Percentiles rank a stretch among this genome's conserved stretches.
phyloP scores from a whole-genome alignment of 202 grass and related monocot genomes.

The Setaria italica region DNA sequence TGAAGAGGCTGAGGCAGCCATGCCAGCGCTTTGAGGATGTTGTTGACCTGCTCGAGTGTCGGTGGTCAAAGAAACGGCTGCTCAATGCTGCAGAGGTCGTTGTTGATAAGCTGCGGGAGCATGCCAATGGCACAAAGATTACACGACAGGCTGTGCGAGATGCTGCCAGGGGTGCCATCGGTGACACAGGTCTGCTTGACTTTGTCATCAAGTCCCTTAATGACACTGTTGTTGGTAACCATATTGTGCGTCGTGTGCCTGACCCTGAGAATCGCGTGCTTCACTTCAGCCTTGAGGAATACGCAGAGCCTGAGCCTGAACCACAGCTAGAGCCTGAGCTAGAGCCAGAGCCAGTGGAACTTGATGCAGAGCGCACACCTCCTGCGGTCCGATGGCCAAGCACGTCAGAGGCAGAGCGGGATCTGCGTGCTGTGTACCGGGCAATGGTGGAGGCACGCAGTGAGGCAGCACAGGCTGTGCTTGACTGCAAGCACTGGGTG shows the following conservation, averaged over 20 bases:
- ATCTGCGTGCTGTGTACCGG: conserved; percentile 70
- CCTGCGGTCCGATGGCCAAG: conserved; percentile 49
- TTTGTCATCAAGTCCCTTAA: conserved; percentile 92
- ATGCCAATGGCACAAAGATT: conserved; percentile 62
- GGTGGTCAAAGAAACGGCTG: conserved; percentile 81
- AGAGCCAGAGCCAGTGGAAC: conserved; percentile 29
- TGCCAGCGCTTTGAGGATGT: conserved; percentile 75
- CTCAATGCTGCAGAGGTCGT: conserved; percentile 75
- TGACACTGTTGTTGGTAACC: conserved; percentile 66
- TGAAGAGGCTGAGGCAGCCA: conserved; percentile 55
- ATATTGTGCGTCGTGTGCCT: conserved; percentile 71
- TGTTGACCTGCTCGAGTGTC: conserved; percentile 58
- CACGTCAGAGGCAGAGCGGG: conserved; percentile 54
- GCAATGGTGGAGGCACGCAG: conserved; percentile 51
- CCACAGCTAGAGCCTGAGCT: conserved; percentile 15
- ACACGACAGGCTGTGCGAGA: conserved; percentile 83
- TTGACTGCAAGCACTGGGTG: conserved; percentile 90
- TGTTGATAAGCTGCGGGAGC: conserved; percentile 70
- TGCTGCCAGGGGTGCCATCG: conserved; percentile 77
- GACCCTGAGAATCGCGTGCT: conserved; percentile 71
- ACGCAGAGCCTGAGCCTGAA: conserved; percentile 20
- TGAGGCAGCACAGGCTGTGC: conserved; percentile 57
- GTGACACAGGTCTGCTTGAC: conserved; percentile 92
- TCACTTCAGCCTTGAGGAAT: conserved; percentile 82
- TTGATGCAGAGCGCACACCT: conserved; percentile 23